Evolutionary conservation across 768 basidiomycete species (phyloP), one percentile per base, ranked within the genome.

Genomic region (Hydnomerulius pinastri): DNA sequence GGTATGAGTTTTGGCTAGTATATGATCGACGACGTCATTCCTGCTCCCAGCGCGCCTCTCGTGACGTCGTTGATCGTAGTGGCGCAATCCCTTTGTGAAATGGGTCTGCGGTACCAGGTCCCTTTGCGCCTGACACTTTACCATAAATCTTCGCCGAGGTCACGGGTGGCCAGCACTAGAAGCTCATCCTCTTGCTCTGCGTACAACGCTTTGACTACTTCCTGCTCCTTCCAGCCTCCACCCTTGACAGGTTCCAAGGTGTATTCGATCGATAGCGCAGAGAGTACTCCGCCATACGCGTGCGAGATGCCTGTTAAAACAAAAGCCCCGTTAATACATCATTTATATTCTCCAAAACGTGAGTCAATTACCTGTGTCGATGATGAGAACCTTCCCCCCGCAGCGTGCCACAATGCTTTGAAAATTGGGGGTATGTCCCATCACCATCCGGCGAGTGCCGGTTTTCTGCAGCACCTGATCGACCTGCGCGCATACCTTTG

Each of bases 391-490:
- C 60, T 90, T 93, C n/a, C 92, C 94, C 32, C 82, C 77, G 64
- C 97, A 99, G 50, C 94, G 76, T 5, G 89, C 82, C 4, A 89
- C 83, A 41, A 98, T 95, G 56, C 81, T 82, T 79, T 91, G 53
- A 36, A 97, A 92, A 65, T 95, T 79, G 1, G 97, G 96, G 1
- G 97, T 98, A 67, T 98, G 97, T 0, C 96, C 96, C 92, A 97
- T 94, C 38, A 99, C 81, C 83, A 95, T 85, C 58, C 92, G 75
- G 51, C 91, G 72, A 23, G 90, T 94, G 1, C 92, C 92, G 1
- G 91, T 86, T 66, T 79, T 82, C 27, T 77, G 64, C 44, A 91
- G 71, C 15, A 95, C 86, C 21, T 74, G 70, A 50, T 90, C 85
- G 0, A 92, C 92, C 29, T 81, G 77, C 2, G 59, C 65, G 66